phyloP scores from a whole-genome alignment of 1,284 basidiomycete genomes.

The Heterobasidion parviporum region DNA sequence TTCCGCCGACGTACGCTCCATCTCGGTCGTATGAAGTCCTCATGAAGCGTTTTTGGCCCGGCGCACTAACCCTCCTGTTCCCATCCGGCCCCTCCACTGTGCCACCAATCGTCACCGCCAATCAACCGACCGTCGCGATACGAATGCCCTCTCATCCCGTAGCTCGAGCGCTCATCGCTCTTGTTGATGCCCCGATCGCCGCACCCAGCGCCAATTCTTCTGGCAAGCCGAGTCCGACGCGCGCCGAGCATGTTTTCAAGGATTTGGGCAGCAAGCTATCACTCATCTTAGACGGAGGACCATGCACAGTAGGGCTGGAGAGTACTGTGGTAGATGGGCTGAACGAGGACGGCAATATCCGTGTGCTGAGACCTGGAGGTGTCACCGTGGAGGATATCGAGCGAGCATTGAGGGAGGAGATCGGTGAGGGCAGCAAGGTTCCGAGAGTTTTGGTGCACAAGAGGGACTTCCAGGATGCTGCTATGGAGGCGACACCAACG shows the following conservation, averaged over 20 bases:
- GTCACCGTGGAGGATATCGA: slow-evolving; percentile 87
- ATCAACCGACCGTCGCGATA: slow-evolving; percentile 80
- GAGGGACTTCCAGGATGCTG: slow-evolving; percentile 62
- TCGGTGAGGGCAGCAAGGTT: slow-evolving; percentile 21
- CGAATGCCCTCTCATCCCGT: slow-evolving; percentile 94
- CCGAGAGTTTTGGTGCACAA: slow-evolving; percentile 67
- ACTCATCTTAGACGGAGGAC: slow-evolving; percentile 89
- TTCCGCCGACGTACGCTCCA: slow-evolving; percentile 55
- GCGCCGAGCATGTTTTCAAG: slow-evolving; percentile 77
- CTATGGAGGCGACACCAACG: slow-evolving; percentile 71
- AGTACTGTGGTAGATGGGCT: slow-evolving; percentile 93
- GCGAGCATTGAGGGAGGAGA: slow-evolving; percentile 41
- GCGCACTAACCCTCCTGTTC: slow-evolving; percentile 88
- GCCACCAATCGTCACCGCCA: slow-evolving; percentile 67
- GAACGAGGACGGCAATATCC: slow-evolving; percentile 61
- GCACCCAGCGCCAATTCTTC: slow-evolving; percentile 96
- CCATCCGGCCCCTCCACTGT: slow-evolving; percentile 56
- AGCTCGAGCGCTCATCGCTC: slow-evolving; percentile 82
- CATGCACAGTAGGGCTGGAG: slow-evolving; percentile 87
- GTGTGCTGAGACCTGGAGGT: slow-evolving; percentile 88
- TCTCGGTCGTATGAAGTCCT: slow-evolving; percentile 63
- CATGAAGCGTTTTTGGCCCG: slow-evolving; percentile 90
- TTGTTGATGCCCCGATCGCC: slow-evolving; percentile 73
- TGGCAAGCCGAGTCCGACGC: slow-evolving; percentile 90
- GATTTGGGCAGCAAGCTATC: slow-evolving; percentile 74